A percentile compares a stretch with the other conserved stretches of the same genome.
Conservation (phyloP, 805 yeast genomes). For the Osmozyma mogii region DNA sequence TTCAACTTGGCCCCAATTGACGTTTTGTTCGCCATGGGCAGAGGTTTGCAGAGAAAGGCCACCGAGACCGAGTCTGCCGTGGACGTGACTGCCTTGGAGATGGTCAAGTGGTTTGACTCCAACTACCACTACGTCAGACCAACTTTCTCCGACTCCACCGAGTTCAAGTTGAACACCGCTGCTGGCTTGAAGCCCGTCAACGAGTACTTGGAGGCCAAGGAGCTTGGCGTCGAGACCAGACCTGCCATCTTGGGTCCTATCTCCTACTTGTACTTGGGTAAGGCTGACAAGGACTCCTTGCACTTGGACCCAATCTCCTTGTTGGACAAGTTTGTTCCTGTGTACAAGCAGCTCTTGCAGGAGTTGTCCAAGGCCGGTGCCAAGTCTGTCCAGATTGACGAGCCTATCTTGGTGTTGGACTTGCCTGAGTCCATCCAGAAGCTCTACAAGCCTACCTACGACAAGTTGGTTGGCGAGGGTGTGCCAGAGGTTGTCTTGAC, state of each 20-base stretch:
- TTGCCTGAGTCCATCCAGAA: conserved; percentile 76
- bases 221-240: conserved; percentile 90
- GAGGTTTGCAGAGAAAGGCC: conserved; percentile 98
- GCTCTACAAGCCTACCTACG: conserved; percentile 86
- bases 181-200: conserved; percentile 90
- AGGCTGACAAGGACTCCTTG: conserved; percentile 95
- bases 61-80: conserved; percentile 81
- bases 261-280: conserved; percentile 90
- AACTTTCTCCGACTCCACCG: conserved; percentile 91
- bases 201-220: conserved; percentile 97
- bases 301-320: conserved; percentile 91
- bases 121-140: conserved; percentile 99
- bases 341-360: conserved; percentile 79
- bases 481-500: conserved; percentile 78
- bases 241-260: conserved; percentile 97
- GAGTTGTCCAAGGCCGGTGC: conserved; percentile 95
- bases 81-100: conserved; percentile 97
- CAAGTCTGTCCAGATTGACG: conserved; percentile 90
- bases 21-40: conserved; percentile 97
- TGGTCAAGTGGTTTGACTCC: conserved; percentile 99
- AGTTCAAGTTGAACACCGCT: conserved; percentile 76
- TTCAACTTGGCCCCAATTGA: conserved; percentile 83
- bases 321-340: conserved; percentile 85
- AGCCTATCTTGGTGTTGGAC: conserved; percentile 93
- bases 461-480: conserved; percentile 54